Percentiles rank a stretch among this genome's conserved stretches.
phyloP scores from a whole-genome alignment of 129 eudicot genomes.

The Cynara cardunculus region DNA sequence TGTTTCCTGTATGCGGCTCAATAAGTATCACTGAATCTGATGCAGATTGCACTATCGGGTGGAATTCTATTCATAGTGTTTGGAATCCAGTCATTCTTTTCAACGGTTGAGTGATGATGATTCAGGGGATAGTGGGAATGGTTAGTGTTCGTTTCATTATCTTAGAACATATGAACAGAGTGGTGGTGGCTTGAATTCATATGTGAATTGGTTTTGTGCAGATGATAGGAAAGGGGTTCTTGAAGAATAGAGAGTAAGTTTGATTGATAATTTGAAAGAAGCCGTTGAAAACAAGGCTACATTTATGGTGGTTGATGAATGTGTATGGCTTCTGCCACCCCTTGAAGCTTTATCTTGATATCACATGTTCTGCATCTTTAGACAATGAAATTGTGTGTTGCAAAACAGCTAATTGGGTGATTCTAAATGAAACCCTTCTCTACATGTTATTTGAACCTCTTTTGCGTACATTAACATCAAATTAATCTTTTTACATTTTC shows the following conservation, averaged over 20 bases:
- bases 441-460: background rate
- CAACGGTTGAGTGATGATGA: conserved; percentile 60
- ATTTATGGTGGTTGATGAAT: background rate
- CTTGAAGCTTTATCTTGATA: background rate
- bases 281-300: background rate
- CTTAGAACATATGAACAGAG: background rate
- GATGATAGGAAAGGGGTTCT: conserved; percentile 23
- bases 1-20: background rate
- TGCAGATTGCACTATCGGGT: conserved; percentile 82
- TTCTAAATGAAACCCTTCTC: background rate
- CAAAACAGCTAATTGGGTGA: background rate
- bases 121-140: conserved; percentile 9
- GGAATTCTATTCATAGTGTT: conserved; percentile 86
- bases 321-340: background rate
- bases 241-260: conserved; percentile 20
- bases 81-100: conserved; percentile 84
- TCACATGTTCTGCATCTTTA: background rate
- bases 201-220: conserved; percentile 10
- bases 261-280: background rate
- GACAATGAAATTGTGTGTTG: background rate
- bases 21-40: background rate
- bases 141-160: conserved; percentile 5
- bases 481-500: background rate
- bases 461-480: background rate
- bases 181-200: background rate